Evolutionary conservation across 805 yeast species (phyloP).

Genomic region (Starmerella apis): DNA sequence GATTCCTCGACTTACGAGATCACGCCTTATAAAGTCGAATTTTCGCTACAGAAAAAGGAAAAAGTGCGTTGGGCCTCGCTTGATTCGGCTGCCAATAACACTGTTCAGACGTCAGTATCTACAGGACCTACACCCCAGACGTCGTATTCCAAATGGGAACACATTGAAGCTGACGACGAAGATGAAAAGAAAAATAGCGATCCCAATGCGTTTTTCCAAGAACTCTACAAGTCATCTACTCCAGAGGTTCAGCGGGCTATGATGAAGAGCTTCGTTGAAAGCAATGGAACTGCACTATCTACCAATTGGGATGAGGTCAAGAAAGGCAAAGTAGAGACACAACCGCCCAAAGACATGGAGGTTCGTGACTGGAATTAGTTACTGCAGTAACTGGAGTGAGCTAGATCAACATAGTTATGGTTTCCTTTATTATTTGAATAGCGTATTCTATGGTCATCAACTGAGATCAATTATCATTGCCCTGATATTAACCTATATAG

Average conservation of each 20-base stretch:
- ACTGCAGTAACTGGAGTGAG: too few relatives aligned
- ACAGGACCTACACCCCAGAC: slow-evolving; percentile 1
- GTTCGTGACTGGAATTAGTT: slow-evolving; percentile 37
- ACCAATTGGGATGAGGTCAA: slow-evolving; percentile 89
- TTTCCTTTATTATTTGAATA: too few relatives aligned
- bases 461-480: too few relatives aligned
- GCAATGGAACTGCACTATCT: slow-evolving; percentile 85
- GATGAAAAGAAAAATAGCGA: slow-evolving; percentile 56
- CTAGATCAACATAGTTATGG: too few relatives aligned
- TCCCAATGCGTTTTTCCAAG: slow-evolving; percentile 55
- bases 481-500: too few relatives aligned
- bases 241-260: slow-evolving; percentile 85
- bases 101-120: slow-evolving; percentile 38
- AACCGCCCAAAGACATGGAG: slow-evolving; percentile 68
- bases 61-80: slow-evolving; percentile 18
- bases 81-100: not conserved
- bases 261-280: slow-evolving; percentile 92
- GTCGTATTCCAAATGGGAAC: slow-evolving; percentile 50
- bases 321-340: slow-evolving; percentile 49
- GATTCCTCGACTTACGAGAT: slow-evolving; percentile 40
- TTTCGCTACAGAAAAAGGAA: slow-evolving; percentile 43
- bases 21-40: slow-evolving; percentile 65
- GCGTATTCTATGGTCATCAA: too few relatives aligned
- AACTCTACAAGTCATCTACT: slow-evolving; percentile 66
- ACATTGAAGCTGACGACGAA: slow-evolving; percentile 31